Conservation (phyloP, 2,329 filamentous ascomycete genomes). For the Botryotinia globosa region DNA sequence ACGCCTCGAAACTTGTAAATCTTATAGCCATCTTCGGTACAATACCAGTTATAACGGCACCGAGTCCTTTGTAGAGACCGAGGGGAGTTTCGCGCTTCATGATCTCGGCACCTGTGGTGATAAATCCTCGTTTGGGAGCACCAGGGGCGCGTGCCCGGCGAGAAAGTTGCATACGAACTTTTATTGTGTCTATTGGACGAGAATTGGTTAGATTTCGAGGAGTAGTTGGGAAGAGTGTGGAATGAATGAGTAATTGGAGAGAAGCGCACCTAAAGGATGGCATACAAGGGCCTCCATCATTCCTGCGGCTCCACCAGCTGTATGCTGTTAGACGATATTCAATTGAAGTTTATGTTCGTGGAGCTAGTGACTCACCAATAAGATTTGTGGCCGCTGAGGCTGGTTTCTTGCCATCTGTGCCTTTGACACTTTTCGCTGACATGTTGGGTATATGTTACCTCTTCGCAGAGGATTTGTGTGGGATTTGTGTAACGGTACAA, state of each 20-base stretch:
- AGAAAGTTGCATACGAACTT: constrained; percentile 99
- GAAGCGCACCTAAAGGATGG: constrained; percentile 76
- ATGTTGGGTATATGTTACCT: constrained; percentile 40
- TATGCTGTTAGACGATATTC: constrained; percentile 26
- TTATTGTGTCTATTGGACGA: constrained; percentile 74
- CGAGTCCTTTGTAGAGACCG: constrained; percentile 96
- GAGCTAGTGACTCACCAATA: constrained; percentile 60
- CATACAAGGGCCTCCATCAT: constrained; percentile 99
- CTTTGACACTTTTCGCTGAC: constrained; percentile 57
- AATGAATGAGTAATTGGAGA: background rate
- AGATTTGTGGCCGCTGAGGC: constrained; percentile 86
- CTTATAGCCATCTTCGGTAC: constrained; percentile 99
- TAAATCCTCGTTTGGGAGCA: constrained; percentile 79
- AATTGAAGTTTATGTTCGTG: background rate
- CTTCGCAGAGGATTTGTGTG: background rate
- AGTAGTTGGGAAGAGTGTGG: background rate
- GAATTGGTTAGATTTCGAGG: background rate
- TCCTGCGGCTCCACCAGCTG: constrained; percentile 92
- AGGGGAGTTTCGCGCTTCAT: constrained; percentile 86
- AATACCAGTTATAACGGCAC: constrained; percentile 92
- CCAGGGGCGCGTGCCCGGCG: constrained; percentile 79
- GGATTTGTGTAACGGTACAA: background rate
- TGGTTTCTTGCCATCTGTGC: constrained; percentile 65
- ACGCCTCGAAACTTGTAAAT: constrained; percentile 95
- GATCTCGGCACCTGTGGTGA: constrained; percentile 82